phyloP scores from a whole-genome alignment of 192 early-diverging fungal genomes.

The Coemansia aciculifera region DNA sequence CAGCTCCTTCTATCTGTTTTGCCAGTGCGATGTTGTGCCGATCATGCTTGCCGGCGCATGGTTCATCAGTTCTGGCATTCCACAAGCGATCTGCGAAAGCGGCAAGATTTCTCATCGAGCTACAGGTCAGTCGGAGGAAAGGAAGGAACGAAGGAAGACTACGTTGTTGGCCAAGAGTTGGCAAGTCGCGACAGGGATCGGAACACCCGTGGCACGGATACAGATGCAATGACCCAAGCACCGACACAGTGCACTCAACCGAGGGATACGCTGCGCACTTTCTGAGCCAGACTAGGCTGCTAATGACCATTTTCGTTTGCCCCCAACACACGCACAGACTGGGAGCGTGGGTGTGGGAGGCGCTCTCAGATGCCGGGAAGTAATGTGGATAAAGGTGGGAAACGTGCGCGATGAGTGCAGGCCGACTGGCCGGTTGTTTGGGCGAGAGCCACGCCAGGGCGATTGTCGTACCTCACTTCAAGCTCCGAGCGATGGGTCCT shows the following conservation, averaged over 20 bases:
- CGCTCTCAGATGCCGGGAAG: background rate
- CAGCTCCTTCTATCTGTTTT: background rate
- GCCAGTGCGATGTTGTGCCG: background rate
- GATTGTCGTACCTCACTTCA: background rate
- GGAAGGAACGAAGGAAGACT: background rate
- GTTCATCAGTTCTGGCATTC: background rate
- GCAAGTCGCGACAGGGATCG: background rate
- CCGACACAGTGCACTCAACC: background rate
- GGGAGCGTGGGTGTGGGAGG: background rate
- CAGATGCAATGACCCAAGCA: background rate
- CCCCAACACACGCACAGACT: background rate
- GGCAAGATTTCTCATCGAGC: constrained; percentile 2
- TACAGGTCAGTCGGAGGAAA: background rate
- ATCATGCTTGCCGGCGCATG: constrained; percentile 1
- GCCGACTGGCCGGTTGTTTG: background rate
- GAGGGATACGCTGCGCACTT: background rate
- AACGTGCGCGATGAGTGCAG: background rate
- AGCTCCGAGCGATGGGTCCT: background rate
- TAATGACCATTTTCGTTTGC: background rate
- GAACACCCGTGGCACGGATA: background rate
- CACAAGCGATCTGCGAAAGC: background rate
- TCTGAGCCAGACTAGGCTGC: background rate
- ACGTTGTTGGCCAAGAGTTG: background rate
- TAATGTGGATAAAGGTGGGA: background rate
- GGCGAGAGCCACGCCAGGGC: background rate